Percentiles rank a stretch among this genome's conserved stretches.
Conservation (phyloP, 148 eudicot species). For the Vaccinium vitisidaea region DNA sequence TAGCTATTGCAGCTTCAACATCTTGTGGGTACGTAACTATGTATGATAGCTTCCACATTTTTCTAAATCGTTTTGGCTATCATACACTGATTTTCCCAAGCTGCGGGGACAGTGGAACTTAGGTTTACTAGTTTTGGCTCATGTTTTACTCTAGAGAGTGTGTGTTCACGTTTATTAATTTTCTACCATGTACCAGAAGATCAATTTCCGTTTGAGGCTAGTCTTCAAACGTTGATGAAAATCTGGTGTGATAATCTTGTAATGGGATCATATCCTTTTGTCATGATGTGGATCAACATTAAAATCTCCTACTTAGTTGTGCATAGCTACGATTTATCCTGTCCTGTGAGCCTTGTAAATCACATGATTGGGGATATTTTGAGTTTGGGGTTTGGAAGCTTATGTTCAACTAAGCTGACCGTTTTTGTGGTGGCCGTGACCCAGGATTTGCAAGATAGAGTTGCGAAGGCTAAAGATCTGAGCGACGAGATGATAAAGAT, state of each 20-base stretch:
- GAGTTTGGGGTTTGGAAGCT: neutral
- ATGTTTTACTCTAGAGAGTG: neutral
- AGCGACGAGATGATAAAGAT: constrained; percentile 57
- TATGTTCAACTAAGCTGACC: neutral
- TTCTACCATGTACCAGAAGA: neutral
- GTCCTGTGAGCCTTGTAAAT: neutral
- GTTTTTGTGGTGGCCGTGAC: neutral
- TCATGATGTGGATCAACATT: neutral
- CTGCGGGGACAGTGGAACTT: neutral
- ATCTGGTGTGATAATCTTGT: neutral
- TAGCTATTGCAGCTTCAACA: neutral
- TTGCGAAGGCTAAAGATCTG: constrained; percentile 36
- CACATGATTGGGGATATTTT: neutral
- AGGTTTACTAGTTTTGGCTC: neutral
- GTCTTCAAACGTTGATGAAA: no score
- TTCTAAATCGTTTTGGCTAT: neutral
- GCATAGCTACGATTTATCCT: neutral
- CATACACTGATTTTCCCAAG: neutral
- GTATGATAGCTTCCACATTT: neutral
- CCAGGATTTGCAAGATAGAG: constrained; percentile 72
- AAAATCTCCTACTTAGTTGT: neutral
- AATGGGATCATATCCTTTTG: neutral
- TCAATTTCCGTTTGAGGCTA: neutral
- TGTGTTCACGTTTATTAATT: neutral
- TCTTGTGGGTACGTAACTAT: neutral